phyloP scores from a whole-genome alignment of 1,139 yeast genomes.

The Pneumocystis jirovecii region DNA sequence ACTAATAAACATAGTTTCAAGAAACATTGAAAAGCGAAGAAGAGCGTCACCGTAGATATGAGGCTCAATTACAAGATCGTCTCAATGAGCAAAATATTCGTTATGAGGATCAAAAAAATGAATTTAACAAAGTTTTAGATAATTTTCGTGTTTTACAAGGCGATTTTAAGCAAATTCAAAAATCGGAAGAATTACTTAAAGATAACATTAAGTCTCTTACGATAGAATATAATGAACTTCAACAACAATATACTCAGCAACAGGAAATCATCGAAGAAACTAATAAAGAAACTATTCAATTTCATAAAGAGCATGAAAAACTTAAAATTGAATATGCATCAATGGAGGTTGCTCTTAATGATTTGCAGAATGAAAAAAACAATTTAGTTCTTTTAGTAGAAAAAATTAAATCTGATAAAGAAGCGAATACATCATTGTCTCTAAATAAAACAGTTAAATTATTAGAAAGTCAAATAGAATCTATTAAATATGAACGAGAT shows the following conservation, averaged over 20 bases:
- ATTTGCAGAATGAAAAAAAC: not conserved
- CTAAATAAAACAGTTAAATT: not conserved
- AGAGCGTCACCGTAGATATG: conserved; percentile 2
- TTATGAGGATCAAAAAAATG: not conserved
- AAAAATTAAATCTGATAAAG: not conserved
- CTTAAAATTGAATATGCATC: not conserved
- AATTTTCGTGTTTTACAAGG: not conserved
- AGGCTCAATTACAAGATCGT: conserved; percentile 2
- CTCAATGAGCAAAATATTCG: conserved; percentile 4
- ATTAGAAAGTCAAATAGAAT: not conserved
- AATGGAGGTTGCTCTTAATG: not conserved
- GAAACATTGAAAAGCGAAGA: conserved; percentile 5
- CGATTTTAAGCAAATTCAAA: conserved; percentile 2
- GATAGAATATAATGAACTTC: not conserved
- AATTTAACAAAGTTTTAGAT: not conserved
- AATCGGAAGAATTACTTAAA: not conserved
- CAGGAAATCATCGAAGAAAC: not conserved
- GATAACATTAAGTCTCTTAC: not conserved
- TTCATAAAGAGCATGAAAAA: not conserved
- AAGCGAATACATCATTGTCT: not conserved
- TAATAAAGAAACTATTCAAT: not conserved
- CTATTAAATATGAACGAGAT: not conserved
- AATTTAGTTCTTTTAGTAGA: not conserved
- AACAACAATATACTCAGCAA: not conserved
- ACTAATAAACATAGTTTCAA: not conserved